Base-by-base conservation (phyloP, 1,139 yeast genomes). In the Diutina rugosa region DNA sequence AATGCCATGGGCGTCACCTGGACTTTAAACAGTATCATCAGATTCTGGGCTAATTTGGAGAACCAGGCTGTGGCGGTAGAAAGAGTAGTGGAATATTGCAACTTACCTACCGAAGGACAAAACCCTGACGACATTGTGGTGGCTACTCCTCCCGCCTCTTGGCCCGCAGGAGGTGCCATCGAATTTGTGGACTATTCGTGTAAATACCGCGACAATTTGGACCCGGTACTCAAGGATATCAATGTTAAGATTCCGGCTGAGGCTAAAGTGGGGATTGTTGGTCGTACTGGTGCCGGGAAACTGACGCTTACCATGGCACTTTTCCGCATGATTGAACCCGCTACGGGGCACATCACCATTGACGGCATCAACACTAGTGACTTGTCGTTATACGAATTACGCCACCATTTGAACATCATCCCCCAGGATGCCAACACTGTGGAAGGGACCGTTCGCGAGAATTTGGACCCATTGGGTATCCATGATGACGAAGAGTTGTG, bases 211-310 rank as follows among this genome's bases (percentile, higher is more conserved):
- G 77, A 76, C 8, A 82, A 82, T 58, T 65, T 80, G 56, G 84
- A 78, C 55, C 80, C 82, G 30, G 88, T 86, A 3, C 70, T 87
- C 63, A 77, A 76, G 56, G 72, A 79, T 55, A 72, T 87, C 55
- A 69, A 72, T 46, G 64, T 87, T 54, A 69, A 72, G 2, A 78
- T 87, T 58, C 72, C 76, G 38, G 75, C 89, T 3, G 72, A 72
- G 18, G 93, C 87, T 62, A 87, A 87, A 64, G 73, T 87, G 60
- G 95, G 95, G 52, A 82, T 87, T 60, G 93, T 87, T 18, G 96
- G 96, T 9, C 77, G 96, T 61, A 87, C 95, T 0, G 96, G 96
- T 51, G 91, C 95, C 0, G 96, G 96, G 28, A 87, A 87, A 66
- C 82, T 89, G 46, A 81, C 91, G 1, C 70, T 87, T 55, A 82